A percentile compares a stretch with the other conserved stretches of the same genome.
phyloP scores from a whole-genome alignment of 2,329 filamentous ascomycete species.

The Polytolypa hystricis region DNA sequence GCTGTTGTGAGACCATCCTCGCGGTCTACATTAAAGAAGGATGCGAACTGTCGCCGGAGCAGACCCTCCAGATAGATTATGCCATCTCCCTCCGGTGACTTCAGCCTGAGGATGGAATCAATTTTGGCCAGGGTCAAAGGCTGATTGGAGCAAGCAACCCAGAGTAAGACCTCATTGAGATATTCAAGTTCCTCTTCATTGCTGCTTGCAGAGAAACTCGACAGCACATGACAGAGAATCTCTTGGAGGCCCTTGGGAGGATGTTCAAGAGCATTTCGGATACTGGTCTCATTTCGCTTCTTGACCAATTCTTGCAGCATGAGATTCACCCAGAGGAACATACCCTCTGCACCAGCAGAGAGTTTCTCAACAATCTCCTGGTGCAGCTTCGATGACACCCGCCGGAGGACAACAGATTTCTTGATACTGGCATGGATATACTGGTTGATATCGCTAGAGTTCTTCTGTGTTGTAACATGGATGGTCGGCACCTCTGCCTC shows the following conservation, averaged over 20 bases:
- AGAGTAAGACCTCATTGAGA: no score
- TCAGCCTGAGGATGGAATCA: conserved; percentile 35
- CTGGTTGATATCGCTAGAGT: conserved; percentile 31
- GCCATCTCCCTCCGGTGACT: conserved; percentile 28
- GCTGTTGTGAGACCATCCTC: conserved; percentile 27
- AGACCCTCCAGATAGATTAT: conserved; percentile 29
- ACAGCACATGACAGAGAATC: conserved; percentile 33
- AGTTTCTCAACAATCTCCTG: conserved; percentile 31
- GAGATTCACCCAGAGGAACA: conserved; percentile 41
- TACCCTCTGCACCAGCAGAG: conserved; percentile 34
- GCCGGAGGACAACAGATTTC: conserved; percentile 27
- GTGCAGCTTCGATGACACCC: conserved; percentile 22
- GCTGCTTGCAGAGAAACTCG: conserved; percentile 29
- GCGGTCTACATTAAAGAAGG: conserved; percentile 37
- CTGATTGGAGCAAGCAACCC: no score
- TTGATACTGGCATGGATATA: conserved; percentile 35
- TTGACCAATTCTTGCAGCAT: conserved; percentile 43
- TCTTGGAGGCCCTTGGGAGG: conserved; percentile 37
- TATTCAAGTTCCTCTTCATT: no score
- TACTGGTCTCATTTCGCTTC: conserved; percentile 29
- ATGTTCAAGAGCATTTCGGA: conserved; percentile 32
- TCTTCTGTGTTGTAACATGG: conserved; percentile 35
- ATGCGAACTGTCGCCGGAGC: conserved; percentile 35
- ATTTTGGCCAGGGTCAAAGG: conserved; percentile 37
- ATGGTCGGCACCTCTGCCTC: conserved; percentile 28